phyloP scores from a whole-genome alignment of 768 basidiomycete genomes.

The Tephrocybe sp. region DNA sequence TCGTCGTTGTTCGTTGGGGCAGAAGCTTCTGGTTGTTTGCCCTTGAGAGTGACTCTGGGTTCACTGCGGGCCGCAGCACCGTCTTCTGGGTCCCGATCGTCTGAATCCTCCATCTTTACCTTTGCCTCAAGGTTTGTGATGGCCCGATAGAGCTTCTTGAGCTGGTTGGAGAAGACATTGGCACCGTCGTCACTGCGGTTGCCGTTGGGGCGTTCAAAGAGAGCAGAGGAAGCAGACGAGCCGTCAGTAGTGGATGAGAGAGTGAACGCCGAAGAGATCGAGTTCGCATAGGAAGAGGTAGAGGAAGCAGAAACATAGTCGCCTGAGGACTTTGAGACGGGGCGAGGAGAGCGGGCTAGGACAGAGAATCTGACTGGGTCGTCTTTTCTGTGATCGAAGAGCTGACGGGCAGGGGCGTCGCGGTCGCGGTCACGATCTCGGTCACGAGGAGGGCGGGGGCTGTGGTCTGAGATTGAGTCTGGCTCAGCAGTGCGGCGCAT shows the following conservation, averaged over 20 bases:
- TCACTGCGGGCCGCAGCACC: slow-evolving; percentile 28
- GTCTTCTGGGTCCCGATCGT: slow-evolving; percentile 47
- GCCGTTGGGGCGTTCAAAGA: slow-evolving; percentile 59
- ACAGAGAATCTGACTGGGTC: slow-evolving; percentile 86
- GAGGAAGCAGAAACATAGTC: slow-evolving; percentile 78
- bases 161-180: slow-evolving; percentile 69
- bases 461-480: slow-evolving; percentile 63
- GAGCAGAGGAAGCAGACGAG: slow-evolving; percentile 69
- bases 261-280: slow-evolving; percentile 64
- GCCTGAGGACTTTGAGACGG: slow-evolving; percentile 60
- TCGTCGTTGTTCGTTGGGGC: slow-evolving; percentile 46
- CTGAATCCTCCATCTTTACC: slow-evolving; percentile 60
- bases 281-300: slow-evolving; percentile 72
- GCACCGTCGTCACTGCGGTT: slow-evolving; percentile 47
- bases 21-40: slow-evolving; percentile 32
- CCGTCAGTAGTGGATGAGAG: slow-evolving; percentile 77
- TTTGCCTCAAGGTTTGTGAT: slow-evolving; percentile 81
- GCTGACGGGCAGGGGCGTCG: slow-evolving; percentile 48
- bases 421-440: slow-evolving; percentile 27
- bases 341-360: slow-evolving; percentile 50
- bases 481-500: slow-evolving; percentile 63
- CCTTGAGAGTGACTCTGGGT: slow-evolving; percentile 43
- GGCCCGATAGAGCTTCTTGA: slow-evolving; percentile 81
- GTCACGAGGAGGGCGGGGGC: slow-evolving; percentile 38
- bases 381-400: slow-evolving; percentile 89